Base-by-base conservation (phyloP, 306 rosid species). In the Elaeagnus macrophylla region DNA sequence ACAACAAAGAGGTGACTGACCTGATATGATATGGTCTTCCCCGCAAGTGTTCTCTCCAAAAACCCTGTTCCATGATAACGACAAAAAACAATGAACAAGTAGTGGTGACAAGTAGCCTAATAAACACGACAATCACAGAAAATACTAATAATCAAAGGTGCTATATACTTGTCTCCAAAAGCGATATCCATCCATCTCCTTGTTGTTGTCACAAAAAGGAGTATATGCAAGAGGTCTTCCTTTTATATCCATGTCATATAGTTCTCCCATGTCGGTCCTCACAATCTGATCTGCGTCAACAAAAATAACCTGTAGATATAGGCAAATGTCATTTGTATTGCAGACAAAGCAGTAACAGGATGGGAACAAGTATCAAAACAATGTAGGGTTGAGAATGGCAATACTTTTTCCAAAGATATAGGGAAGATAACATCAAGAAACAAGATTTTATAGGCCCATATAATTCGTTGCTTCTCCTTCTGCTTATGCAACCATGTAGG, bases 401-500 rank as follows among this genome's bases (percentile, higher is more conserved):
- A 63, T 68, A 87, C 99, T 96, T 93, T 93, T 65, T 93, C 99
- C 77, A 93, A 74, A 49, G 97, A 91, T 60, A 91, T 83, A 68
- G 97, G 97, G 67, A 91, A 93, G 67, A 93, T 93, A 76, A 93
- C 99, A 68, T 93, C 99, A 10, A 93, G 79, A 83, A 93, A 93
- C 75, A 93, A 79, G 68, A 93, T 93, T 79, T 93, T 93, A 71
- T 87, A 93, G 46, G 99, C 99, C 99, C 99, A 93, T 71, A 93
- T 93, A 67, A 93, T 93, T 51, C 99, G 72, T 70, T 93, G 99
- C 72, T 93, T 93, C 67, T 87, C 99, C 60, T 80, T 93, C 81
- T 93, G 99, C 81, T 93, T 93, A 62, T 87, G 99, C 84, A 93
- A 72, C 99, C 99, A 93, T 53, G 99, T 82, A 52, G 99, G 99